These are phyloP conservation scores for Diaporthe australafricana DNA, from an alignment of 2,329 filamentous ascomycete species.

Conservation along the genomic window DNA sequence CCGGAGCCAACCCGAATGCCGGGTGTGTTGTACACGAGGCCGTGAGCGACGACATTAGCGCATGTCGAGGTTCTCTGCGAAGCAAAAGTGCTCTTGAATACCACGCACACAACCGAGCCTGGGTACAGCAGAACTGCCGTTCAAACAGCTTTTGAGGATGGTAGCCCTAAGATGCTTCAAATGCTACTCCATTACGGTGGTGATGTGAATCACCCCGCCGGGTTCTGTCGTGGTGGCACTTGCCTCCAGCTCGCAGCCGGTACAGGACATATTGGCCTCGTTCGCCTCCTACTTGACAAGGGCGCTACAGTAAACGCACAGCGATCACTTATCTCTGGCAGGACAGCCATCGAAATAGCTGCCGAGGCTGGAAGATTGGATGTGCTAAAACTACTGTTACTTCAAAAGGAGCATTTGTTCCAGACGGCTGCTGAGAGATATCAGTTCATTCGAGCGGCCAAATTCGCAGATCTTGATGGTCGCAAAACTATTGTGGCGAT, in stretches of 20 bases:
- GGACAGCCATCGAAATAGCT: constrained; percentile 10
- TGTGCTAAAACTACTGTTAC: not conserved
- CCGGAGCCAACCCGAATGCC: not conserved
- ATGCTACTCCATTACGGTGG: not conserved
- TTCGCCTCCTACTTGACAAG: not conserved
- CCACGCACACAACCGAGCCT: too few relatives aligned
- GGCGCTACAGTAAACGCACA: constrained; percentile 3
- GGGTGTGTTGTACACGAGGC: rapidly evolving
- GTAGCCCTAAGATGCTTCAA: not conserved
- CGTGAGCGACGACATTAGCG: rapidly evolving
- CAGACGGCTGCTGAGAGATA: not conserved
- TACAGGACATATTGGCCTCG: not conserved
- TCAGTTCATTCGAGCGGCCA: constrained; percentile 15
- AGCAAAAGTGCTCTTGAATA: not conserved
- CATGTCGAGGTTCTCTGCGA: not conserved
- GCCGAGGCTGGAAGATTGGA: not conserved
- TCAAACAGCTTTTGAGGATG: not conserved
- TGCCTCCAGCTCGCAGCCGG: not conserved
- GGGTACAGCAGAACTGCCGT: not conserved
- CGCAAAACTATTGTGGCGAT: not conserved
- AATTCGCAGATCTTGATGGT: rapidly evolving
- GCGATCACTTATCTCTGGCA: not conserved
- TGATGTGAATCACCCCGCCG: not conserved
- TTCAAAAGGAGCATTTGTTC: not conserved
- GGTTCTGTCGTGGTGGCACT: not conserved